A percentile compares a stretch with the other conserved stretches of the same genome.
Evolutionary conservation across 2,329 filamentous ascomycete species (phyloP).

Genomic region (Mycosphaerella sp.): DNA sequence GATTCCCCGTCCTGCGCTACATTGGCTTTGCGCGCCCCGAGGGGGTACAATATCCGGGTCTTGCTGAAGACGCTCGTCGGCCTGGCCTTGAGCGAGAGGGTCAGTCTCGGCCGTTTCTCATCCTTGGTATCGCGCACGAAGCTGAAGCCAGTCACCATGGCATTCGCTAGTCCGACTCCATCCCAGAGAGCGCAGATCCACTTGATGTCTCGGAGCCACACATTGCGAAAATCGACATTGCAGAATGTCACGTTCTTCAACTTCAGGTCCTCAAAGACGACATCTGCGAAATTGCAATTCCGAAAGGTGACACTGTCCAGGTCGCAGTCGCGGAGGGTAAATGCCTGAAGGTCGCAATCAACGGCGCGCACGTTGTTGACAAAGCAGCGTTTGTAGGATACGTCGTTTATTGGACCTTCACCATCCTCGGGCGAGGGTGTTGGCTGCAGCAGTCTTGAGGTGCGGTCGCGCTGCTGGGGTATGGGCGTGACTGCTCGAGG

Average conservation of each 20-base stretch:
- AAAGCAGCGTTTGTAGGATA: constrained; percentile 6
- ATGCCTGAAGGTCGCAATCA: constrained; percentile 9
- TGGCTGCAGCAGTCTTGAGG: constrained; percentile 1
- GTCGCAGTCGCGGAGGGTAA: constrained; percentile 2
- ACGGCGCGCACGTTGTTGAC: constrained; percentile 7
- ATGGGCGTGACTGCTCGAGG: background rate
- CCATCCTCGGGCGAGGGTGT: background rate
- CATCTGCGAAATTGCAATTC: constrained; percentile 8
- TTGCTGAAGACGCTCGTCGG: constrained; percentile 3
- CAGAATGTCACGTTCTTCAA: constrained; percentile 12
- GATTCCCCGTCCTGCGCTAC: constrained; percentile 4
- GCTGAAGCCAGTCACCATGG: constrained; percentile 1
- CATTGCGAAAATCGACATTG: constrained; percentile 5
- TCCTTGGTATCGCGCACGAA: constrained; percentile 4
- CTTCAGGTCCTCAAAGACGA: constrained; percentile 8
- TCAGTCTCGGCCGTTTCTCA: constrained; percentile 3
- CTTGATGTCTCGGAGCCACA: constrained; percentile 5
- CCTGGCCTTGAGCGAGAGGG: background rate
- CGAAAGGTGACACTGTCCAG: constrained; percentile 8
- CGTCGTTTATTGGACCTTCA: constrained; percentile 3
- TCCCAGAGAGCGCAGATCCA: constrained; percentile 7
- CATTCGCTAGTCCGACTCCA: constrained; percentile 4
- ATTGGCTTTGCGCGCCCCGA: background rate
- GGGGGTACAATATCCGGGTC: constrained; percentile 1
- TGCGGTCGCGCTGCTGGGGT: background rate